These are phyloP conservation scores for Moricandia moricandioides DNA, from an alignment of 345 rosid species.

Conservation along the genomic window DNA sequence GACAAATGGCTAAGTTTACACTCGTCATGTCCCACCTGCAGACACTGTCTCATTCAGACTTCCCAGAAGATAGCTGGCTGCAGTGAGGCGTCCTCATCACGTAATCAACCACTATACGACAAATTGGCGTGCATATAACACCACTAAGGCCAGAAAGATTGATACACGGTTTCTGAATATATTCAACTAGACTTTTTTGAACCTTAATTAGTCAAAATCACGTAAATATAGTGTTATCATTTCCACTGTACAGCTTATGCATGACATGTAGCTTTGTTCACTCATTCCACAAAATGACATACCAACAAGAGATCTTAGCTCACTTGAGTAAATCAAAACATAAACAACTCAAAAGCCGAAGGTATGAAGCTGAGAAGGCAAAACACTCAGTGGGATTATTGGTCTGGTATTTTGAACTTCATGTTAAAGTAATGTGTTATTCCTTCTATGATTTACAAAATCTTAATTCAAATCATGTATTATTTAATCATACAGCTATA, in stretches of 20 bases:
- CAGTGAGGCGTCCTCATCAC: conserved; percentile 31
- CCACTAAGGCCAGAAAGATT: conserved; percentile 64
- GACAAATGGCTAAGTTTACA: conserved; percentile 30
- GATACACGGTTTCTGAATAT: conserved; percentile 37
- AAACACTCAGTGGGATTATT: conserved; percentile 19
- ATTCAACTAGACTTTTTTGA: conserved; percentile 12
- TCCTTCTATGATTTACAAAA: too few relatives aligned
- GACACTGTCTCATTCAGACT: background rate
- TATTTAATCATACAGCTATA: too few relatives aligned
- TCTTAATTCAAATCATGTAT: too few relatives aligned
- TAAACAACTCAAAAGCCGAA: conserved; percentile 31
- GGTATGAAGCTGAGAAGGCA: conserved; percentile 37
- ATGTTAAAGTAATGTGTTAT: too few relatives aligned
- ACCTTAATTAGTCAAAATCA: background rate
- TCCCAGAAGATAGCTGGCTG: background rate
- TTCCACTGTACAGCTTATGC: conserved; percentile 33
- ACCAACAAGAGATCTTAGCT: conserved; percentile 17
- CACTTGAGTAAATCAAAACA: too few relatives aligned
- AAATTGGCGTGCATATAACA: conserved; percentile 35
- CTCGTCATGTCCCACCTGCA: background rate
- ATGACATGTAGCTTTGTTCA: conserved; percentile 19
- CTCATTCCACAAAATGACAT: background rate
- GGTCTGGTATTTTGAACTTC: too few relatives aligned
- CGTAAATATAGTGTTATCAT: conserved; percentile 9
- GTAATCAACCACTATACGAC: conserved; percentile 39